Conservation (phyloP, 441 rosid species). For the Croton laevigatus region DNA sequence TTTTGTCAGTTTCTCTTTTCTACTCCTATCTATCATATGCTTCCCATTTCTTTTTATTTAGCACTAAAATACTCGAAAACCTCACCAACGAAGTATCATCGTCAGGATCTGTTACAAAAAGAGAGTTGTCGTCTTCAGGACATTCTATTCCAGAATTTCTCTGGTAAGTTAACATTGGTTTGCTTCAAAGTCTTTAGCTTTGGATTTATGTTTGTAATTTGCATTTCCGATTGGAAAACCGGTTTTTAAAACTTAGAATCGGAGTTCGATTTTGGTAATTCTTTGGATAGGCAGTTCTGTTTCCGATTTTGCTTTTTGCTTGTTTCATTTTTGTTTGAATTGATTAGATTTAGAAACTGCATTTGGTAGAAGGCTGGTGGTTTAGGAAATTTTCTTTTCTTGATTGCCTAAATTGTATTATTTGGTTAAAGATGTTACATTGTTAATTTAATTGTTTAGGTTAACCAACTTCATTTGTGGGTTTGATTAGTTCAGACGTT, state of each 20-base stretch:
- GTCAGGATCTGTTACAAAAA: too few relatives aligned
- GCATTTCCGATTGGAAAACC: background rate
- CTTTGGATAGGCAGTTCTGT: too few relatives aligned
- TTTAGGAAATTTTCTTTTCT: too few relatives aligned
- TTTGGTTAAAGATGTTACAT: background rate
- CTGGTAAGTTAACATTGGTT: conserved; percentile 9
- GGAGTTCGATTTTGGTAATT: background rate
- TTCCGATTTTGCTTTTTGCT: background rate
- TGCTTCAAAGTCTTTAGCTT: background rate
- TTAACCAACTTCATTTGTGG: background rate
- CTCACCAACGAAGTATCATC: background rate
- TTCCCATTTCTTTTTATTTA: background rate
- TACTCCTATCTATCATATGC: background rate
- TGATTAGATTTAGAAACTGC: background rate
- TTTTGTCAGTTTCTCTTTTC: too few relatives aligned
- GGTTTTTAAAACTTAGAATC: background rate
- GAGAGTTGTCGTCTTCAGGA: too few relatives aligned
- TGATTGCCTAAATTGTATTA: too few relatives aligned
- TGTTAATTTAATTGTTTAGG: background rate
- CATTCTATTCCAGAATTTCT: background rate
- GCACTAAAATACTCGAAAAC: background rate
- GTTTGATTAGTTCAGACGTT: background rate
- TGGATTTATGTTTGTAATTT: background rate
- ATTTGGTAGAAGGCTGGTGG: too few relatives aligned
- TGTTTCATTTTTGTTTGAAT: background rate